Evolutionary conservation across 345 rosid genomes (phyloP), one percentile per base, ranked within the genome.

Genomic region (Mallotus nudiflorus): DNA sequence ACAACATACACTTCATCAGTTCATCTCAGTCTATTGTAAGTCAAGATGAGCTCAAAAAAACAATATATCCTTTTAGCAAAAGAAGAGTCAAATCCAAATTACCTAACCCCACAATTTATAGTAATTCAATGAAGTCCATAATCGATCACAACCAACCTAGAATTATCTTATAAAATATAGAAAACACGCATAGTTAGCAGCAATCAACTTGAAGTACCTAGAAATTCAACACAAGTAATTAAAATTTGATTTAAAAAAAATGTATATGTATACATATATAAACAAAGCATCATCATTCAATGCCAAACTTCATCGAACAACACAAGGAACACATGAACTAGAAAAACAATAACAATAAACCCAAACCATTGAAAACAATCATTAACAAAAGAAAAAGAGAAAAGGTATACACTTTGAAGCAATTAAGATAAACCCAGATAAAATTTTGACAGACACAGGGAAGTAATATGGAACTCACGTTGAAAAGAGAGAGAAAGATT

Each of bases 401-500:
- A 65, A 73, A 9, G 24, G 66, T 25, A 1, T 22, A 70, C 46
- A 50, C 62, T 58, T 61, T 42, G 37, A 33, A 33, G 37, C 37
- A 33, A 48, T 25, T 42, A 44, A 71, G 50, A 63, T 7, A 65
- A 40, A 57, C 66, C 31, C 69, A 64, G 35, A 48, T 31, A 67
- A 45, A 59, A 45, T 56, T 9, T 16, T 25, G 58, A 54, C 16
- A 52, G 56, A 71, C 9, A 42, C 14, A 42, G 46, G 4, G 46
- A n/a, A n/a, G n/a, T n/a, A n/a, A n/a, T n/a, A n/a, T n/a, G n/a
- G n/a, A 42, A 76, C 89, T 85, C 78, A 90, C 96, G 78, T 40
- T 79, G n/a, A 74, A 65, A 57, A 86, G 73, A 54, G 83, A 48
- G 24, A 78, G 58, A 65, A 80, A 66, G 73, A 65, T 55, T 46